Evolutionary conservation across 2,329 filamentous ascomycete species (phyloP).

Genomic region (Aquanectria penicillioides): DNA sequence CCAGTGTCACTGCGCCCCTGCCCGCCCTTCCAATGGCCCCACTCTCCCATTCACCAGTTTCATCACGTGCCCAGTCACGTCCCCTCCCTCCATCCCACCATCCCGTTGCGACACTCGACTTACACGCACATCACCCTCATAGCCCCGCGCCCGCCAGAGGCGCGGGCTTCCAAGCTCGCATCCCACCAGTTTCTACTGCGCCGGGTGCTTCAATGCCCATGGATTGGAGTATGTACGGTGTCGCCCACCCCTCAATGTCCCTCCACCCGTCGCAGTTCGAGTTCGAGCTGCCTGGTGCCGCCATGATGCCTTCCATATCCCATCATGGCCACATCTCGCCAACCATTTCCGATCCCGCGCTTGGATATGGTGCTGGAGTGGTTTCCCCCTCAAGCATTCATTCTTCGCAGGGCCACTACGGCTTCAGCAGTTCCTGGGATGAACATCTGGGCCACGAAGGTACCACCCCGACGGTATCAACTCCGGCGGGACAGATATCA

Average conservation of each 20-base stretch:
- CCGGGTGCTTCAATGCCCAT: constrained; percentile 29
- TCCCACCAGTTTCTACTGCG: constrained; percentile 23
- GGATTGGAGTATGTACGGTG: constrained; percentile 38
- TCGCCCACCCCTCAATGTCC: constrained; percentile 23
- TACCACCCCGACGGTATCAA: constrained; percentile 38
- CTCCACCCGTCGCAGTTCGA: constrained; percentile 35
- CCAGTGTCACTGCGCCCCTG: background rate
- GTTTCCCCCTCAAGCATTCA: constrained; percentile 41
- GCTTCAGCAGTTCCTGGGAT: constrained; percentile 32
- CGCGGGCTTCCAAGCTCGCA: constrained; percentile 27
- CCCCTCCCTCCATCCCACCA: constrained; percentile 22
- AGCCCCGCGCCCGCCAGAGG: constrained; percentile 24
- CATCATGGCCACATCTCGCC: constrained; percentile 35
- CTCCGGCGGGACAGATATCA: constrained; percentile 31
- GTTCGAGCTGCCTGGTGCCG: constrained; percentile 34
- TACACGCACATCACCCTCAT: constrained; percentile 31
- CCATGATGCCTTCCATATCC: constrained; percentile 30
- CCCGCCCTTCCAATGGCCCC: background rate
- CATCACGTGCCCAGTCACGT: constrained; percentile 38
- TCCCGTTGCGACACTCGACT: constrained; percentile 18
- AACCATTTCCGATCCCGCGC: constrained; percentile 24
- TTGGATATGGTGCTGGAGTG: constrained; percentile 32
- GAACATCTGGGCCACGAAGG: constrained; percentile 34
- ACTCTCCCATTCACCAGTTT: background rate
- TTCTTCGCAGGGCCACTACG: constrained; percentile 30